Evolutionary conservation across 1,284 basidiomycete genomes (phyloP), one percentile per base, ranked within the genome.

Genomic region (Cryptococcus sp.): DNA sequence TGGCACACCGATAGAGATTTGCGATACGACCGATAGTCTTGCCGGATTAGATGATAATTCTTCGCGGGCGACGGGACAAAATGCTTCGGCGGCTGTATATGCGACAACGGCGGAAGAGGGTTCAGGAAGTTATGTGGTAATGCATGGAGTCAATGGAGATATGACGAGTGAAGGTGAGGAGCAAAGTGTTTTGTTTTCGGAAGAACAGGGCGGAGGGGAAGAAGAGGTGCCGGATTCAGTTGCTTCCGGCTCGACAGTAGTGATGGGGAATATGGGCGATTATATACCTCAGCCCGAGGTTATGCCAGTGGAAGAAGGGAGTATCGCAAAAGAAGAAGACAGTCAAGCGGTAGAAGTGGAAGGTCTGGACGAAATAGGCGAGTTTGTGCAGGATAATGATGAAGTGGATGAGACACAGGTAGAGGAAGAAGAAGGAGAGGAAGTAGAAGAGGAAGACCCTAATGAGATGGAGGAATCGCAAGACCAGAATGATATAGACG

Each of bases 141-240:
- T 13, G 5, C 37, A 45, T 15, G 23, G n/a, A 31, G 36, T 15
- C 14, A 14, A 47, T 31, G 41, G 47, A 4, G 5, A 8, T n/a
- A 32, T 30, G 36, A 32, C 8, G 52, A 14, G 65, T 64, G 34
- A 62, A 58, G 62, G 62, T n/a, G 61, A 57, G 0, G 64, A 63
- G 23, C 60, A 55, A 4, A 68, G 67, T 41, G 62, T 72, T 2
- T 58, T 74, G 42, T 74, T 73, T 49, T 74, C 72, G 0, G 72
- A 74, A 46, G 57, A 44, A 49, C 46, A 50, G 38, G 47, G 32
- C 49, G 36, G 32, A 33, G 14, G 52, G n/a, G 15, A 44, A 32
- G 8, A 34, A 23, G 11, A 41, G 38, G 36, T 13, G n/a, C 3
- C 2, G 6, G 11, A 15, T 30, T 32, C 47, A 7, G 11, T 34